Evolutionary conservation across 1,284 basidiomycete species (phyloP), one percentile per base, ranked within the genome.

Genomic region (Apiotrichum brassicae): DNA sequence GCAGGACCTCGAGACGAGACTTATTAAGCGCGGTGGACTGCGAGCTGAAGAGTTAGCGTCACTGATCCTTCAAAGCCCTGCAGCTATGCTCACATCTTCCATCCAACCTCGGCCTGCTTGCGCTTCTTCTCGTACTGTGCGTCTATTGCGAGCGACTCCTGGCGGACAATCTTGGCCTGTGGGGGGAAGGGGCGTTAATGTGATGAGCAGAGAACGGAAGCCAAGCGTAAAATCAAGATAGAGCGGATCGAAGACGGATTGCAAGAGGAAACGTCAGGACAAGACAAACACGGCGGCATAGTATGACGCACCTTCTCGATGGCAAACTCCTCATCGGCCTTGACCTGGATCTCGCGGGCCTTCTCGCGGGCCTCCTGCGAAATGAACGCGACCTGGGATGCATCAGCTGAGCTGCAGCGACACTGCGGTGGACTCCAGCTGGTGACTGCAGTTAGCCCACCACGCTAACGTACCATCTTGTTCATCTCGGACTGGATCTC

Each of bases 401-500:
- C n/a, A n/a, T n/a, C n/a, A n/a, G n/a, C n/a, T n/a, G n/a, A n/a
- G n/a, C n/a, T n/a, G n/a, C n/a, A n/a, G n/a, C n/a, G n/a, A n/a
- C n/a, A n/a, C n/a, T n/a, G n/a, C n/a, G n/a, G n/a, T n/a, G n/a
- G n/a, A n/a, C n/a, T n/a, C n/a, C n/a, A n/a, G n/a, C n/a, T n/a
- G n/a, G n/a, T n/a, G n/a, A n/a, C n/a, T n/a, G n/a, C n/a, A n/a
- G n/a, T n/a, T n/a, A n/a, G n/a, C n/a, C n/a, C 33, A 34, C 33
- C 16, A 16, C 33, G 7, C 16, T 24, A 25, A 71, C 79, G 50
- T 45, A 91, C 93, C 93, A 97, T 97, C 84, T 97, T 97, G 79
- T 92, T 95, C 89, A 97, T 91, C 80, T 97, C 93, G 64, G 77
- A 86, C 68, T 92, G 79, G 33, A 97, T 93, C 76, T 97, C 93